phyloP scores from a whole-genome alignment of 352 stramenopile species.

The Aphanomyces stellatus region DNA sequence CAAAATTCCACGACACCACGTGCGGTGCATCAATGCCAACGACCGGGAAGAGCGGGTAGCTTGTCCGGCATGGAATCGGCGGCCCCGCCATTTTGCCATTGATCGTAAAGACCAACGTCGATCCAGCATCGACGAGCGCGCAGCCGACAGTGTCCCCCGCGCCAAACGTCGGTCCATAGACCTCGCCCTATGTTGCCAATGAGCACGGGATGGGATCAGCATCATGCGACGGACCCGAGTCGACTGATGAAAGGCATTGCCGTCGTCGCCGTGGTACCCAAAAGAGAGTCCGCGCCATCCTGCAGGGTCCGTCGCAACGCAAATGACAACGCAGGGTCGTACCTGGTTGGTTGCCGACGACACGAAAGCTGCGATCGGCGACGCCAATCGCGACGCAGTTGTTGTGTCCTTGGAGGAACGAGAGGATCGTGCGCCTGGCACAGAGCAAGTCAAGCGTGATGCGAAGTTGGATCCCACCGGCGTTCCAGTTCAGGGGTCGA shows the following conservation, averaged over 20 bases:
- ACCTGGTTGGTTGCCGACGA: conserved; percentile 51
- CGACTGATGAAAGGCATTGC: conserved; percentile 42
- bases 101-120: conserved; percentile 58
- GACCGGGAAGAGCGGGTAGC: conserved; percentile 47
- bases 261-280: conserved; percentile 74
- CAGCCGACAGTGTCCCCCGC: conserved; percentile 60
- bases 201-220: no score
- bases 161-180: conserved; percentile 33
- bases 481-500: no score
- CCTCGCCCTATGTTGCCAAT: conserved; percentile 33
- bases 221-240: conserved; percentile 30
- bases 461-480: no score
- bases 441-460: not conserved
- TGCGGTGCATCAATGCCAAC: conserved; percentile 74
- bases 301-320: no score
- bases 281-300: conserved; percentile 53
- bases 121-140: conserved; percentile 37
- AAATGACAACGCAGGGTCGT: not conserved
- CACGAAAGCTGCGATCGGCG: conserved; percentile 34
- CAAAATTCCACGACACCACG: conserved; percentile 75
- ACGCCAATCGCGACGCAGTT: conserved; percentile 38
- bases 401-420: no score
- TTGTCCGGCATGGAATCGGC: not conserved
- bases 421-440: not conserved
- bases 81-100: conserved; percentile 27